phyloP scores from a whole-genome alignment of 1,139 yeast species.

The Pichia sp. region DNA sequence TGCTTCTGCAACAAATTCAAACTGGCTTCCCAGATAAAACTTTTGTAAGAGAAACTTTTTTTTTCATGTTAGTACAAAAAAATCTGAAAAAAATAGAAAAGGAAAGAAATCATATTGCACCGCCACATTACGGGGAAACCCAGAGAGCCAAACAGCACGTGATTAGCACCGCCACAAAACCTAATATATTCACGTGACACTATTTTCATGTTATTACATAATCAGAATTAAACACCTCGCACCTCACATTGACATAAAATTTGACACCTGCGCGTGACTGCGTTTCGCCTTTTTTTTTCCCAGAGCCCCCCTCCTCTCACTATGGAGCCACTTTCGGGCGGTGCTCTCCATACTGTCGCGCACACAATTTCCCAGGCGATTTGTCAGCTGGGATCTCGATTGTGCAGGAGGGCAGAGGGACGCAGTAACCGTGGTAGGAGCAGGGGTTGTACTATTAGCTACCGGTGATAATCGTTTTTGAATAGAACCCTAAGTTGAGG shows the following conservation, averaged over 20 bases:
- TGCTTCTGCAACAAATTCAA: not conserved
- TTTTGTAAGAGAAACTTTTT: not conserved
- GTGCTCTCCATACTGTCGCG: not conserved
- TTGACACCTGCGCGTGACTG: slow-evolving; percentile 1
- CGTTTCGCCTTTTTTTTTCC: not conserved
- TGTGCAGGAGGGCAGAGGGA: not conserved
- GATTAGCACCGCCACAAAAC: not conserved
- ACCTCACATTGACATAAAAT: slow-evolving; percentile 2
- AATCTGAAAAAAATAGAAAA: not conserved
- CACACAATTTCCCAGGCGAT: not conserved
- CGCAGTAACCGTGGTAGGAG: not conserved
- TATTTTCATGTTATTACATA: not conserved
- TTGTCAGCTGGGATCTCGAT: not conserved
- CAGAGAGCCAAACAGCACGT: not conserved
- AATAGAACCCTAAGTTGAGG: too few relatives aligned
- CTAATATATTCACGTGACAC: not conserved
- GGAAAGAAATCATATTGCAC: not conserved
- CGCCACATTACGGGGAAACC: too few relatives aligned
- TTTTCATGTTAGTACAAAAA: not conserved
- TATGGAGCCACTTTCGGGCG: not conserved
- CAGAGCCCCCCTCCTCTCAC: not conserved
- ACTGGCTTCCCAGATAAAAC: not conserved
- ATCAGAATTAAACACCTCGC: not conserved
- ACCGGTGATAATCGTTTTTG: not conserved
- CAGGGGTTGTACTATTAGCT: not conserved